Evolutionary conservation across 345 rosid genomes (phyloP).

Genomic region (Syzygium grande): DNA sequence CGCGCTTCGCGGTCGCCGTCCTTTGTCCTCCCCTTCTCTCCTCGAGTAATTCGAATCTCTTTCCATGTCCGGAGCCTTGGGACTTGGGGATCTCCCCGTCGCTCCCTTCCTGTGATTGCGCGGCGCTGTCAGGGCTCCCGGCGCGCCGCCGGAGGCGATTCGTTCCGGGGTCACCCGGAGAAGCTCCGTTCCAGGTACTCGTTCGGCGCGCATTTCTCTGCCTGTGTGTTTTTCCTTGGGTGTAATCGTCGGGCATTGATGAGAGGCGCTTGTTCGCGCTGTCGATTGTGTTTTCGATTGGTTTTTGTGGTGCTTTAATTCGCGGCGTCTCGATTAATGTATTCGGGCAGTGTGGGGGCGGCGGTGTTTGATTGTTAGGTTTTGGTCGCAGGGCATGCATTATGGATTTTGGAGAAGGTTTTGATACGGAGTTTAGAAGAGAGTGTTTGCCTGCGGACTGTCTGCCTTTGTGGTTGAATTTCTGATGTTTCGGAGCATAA

Average conservation of each 20-base stretch:
- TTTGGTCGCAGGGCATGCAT: conserved; percentile 17
- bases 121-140: not conserved
- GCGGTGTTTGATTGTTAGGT: not conserved
- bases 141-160: conserved; percentile 5
- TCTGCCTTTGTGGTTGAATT: conserved; percentile 16
- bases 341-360: not conserved
- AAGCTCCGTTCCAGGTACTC: conserved; percentile 20
- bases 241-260: not conserved
- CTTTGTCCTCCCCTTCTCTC: not conserved
- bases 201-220: not conserved
- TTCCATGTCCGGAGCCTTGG: not conserved
- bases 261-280: not conserved
- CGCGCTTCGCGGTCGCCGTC: not conserved
- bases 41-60: not conserved
- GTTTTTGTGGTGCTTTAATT: not conserved
- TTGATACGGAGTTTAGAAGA: conserved; percentile 13
- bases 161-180: not conserved
- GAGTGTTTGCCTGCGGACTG: conserved; percentile 12
- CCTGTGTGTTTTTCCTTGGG: not conserved
- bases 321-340: not conserved
- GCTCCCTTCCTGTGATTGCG: not conserved
- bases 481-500: not conserved
- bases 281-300: not conserved
- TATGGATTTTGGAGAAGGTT: conserved; percentile 16
- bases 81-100: conserved; percentile 5